These are phyloP conservation scores for Porpolomopsis calyptriformis DNA, from an alignment of 768 basidiomycete genomes.

Conservation along the genomic window DNA sequence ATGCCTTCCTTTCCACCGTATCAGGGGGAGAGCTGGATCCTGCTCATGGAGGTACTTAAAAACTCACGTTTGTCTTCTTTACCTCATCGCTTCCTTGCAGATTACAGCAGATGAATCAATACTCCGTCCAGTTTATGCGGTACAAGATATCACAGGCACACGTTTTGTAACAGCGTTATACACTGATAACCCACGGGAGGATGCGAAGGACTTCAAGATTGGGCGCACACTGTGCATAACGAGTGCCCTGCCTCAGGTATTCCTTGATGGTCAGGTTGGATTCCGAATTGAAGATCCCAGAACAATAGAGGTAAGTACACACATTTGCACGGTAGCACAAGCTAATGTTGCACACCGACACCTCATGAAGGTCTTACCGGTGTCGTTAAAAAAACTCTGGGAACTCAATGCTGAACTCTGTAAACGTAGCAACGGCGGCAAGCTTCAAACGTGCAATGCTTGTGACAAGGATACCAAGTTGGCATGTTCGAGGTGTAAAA, in stretches of 20 bases:
- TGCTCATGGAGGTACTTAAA: constrained; percentile 14
- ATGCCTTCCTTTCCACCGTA: constrained; percentile 14
- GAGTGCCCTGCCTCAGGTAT: constrained; percentile 12
- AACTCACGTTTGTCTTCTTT: not conserved
- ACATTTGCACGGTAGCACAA: not conserved
- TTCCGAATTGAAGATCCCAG: constrained; percentile 16
- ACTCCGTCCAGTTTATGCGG: constrained; percentile 10
- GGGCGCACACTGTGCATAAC: constrained; percentile 15
- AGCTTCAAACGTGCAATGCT: constrained; percentile 11
- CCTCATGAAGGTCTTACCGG: not conserved
- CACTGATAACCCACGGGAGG: constrained; percentile 12
- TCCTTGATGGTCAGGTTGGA: constrained; percentile 15
- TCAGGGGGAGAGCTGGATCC: constrained; percentile 16
- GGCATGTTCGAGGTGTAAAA: constrained; percentile 10
- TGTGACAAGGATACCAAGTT: constrained; percentile 11
- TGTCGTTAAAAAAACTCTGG: constrained; percentile 4
- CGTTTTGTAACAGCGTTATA: constrained; percentile 14
- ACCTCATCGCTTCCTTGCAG: no score
- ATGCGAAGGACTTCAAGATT: constrained; percentile 11
- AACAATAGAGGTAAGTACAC: constrained; percentile 5
- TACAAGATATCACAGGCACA: constrained; percentile 11
- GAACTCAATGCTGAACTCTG: constrained; percentile 12
- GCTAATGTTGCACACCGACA: not conserved
- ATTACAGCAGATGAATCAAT: constrained; percentile 10
- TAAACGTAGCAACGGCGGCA: constrained; percentile 10